A percentile compares a stretch with the other conserved stretches of the same genome.
Evolutionary conservation across 2,329 filamentous ascomycete genomes (phyloP).

Genomic region (Fusarium neocosmosporiellum): DNA sequence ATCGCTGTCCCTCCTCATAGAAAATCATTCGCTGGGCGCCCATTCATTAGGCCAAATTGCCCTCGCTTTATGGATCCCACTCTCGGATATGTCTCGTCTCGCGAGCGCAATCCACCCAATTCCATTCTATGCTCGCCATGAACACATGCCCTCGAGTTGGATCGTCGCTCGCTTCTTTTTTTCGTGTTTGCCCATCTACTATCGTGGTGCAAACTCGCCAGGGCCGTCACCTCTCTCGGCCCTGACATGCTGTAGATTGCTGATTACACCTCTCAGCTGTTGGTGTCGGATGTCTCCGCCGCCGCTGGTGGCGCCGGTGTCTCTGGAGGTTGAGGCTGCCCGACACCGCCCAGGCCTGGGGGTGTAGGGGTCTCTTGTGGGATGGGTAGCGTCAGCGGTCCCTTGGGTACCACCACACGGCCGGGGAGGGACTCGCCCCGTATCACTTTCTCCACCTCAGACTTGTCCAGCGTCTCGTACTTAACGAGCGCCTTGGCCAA

Average conservation of each 20-base stretch:
- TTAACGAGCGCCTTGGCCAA: constrained; percentile 90
- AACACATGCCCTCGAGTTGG: constrained; percentile 29
- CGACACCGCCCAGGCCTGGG: constrained; percentile 49
- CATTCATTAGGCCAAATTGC: constrained; percentile 16
- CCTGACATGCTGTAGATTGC: constrained; percentile 1
- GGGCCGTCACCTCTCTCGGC: constrained; percentile 2
- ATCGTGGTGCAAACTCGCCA: constrained; percentile 19
- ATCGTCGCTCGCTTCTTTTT: constrained; percentile 23
- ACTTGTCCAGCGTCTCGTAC: constrained; percentile 91
- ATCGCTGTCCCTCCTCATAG: constrained; percentile 22
- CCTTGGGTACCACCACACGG: constrained; percentile 69
- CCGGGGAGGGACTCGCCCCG: constrained; percentile 83
- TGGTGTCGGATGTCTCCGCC: constrained; percentile 42
- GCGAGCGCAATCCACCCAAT: constrained; percentile 21
- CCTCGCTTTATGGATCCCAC: constrained; percentile 18
- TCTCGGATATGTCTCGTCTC: constrained; percentile 24
- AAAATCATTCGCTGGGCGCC: constrained; percentile 25
- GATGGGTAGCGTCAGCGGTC: constrained; percentile 54
- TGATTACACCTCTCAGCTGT: constrained; percentile 32
- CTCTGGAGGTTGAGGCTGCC: constrained; percentile 49
- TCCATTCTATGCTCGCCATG: constrained; percentile 31
- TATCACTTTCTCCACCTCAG: constrained; percentile 91
- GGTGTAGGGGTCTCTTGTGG: constrained; percentile 49
- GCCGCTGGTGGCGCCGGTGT: constrained; percentile 49
- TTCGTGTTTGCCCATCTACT: constrained; percentile 13